Evolutionary conservation across 805 yeast species (phyloP), one percentile per base, ranked within the genome.

Genomic region (Ogataea wickerhamii): DNA sequence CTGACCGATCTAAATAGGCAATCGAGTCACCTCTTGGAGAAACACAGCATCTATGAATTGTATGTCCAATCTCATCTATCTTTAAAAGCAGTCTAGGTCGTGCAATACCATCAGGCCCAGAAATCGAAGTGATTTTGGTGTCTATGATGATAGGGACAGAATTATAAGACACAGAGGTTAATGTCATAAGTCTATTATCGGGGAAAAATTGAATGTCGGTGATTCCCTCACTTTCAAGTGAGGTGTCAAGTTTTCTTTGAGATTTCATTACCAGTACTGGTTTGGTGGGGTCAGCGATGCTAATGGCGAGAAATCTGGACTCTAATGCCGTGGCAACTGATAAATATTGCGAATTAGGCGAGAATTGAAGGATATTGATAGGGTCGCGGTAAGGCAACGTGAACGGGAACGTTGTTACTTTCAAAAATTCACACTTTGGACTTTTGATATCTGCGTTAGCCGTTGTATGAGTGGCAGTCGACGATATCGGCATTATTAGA

Each of bases 341-440:
- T 23, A 89, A 51, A 49, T 82, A 82, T 3, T 75, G 64, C 0
- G 87, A 85, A 38, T 82, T 81, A 1, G 76, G 67, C 4, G 94
- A 85, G 57, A 89, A 86, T 34, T 78, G 74, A 7, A 89, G 60
- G 3, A 82, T 68, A 46, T 82, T 82, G 27, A 89, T 77, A 1
- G 95, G 94, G 58, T 91, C 97, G 21, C 86, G 64, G 58, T 87
- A 87, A 0, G 97, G 96, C 35, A 86, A 70, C 0, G 94, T 82
- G 22, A 88, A 60, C 8, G 64, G 64, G 23, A 50, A 56, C 1
- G 60, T 48, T 1, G 56, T 45, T 6, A 60, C 37, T 17, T 49
- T 48, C 19, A 53, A 21, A 23, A 13, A 34, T 10, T 29, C 24
- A 12, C 28, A 26, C 16, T 17, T 29, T 18, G 18, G 24, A 16